Base-by-base conservation (phyloP, 2,329 filamentous ascomycete genomes). In the Alternaria ethzedia region DNA sequence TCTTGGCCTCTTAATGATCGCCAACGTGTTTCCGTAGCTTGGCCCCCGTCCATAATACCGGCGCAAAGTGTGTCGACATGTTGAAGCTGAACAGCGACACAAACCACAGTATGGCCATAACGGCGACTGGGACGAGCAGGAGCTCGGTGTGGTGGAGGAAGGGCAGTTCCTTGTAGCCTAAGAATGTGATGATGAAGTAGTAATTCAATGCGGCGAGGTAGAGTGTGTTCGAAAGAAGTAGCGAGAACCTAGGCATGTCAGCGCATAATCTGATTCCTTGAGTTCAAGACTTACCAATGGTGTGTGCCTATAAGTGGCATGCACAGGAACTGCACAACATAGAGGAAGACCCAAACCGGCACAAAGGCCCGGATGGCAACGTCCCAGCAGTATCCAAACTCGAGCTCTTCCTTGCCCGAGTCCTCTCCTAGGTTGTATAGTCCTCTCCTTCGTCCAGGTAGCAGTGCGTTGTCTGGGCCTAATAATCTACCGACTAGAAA, bases 341-440 rank as follows among this genome's bases (percentile, higher is more conserved):
- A 90, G 25, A 91, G 82, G 72, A 90, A 88, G 25, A 89, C 83
- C 83, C 89, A 91, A 5, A 90, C 83, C 0, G 89, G 88, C 68
- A 91, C 88, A 78, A 90, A 91, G 0, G 89, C 88, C 41, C 89
- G 83, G 43, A 90, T 91, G 1, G 87, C 86, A 20, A 90, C 89
- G 80, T 91, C 89, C 79, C 90, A 91, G 77, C 89, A 91, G 75
- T 91, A 91, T 57, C 89, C 89, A 79, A 91, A 91, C 73, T 91
- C 89, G 65, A 91, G 77, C 63, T 86, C 86, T 58, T 90, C 88
- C 21, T 72, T 76, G 28, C 85, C 85, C 7, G 66, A 59, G 6
- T 62, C 67, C 11, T 82, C 83, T 5, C 87, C 85, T 6, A 85
- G 82, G 26, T 78, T 76, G 71, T 90, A 90, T 7, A 90, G 78